Base-by-base conservation (phyloP, 495 filamentous ascomycete species). In the Penicillium psychrofluorescens region DNA sequence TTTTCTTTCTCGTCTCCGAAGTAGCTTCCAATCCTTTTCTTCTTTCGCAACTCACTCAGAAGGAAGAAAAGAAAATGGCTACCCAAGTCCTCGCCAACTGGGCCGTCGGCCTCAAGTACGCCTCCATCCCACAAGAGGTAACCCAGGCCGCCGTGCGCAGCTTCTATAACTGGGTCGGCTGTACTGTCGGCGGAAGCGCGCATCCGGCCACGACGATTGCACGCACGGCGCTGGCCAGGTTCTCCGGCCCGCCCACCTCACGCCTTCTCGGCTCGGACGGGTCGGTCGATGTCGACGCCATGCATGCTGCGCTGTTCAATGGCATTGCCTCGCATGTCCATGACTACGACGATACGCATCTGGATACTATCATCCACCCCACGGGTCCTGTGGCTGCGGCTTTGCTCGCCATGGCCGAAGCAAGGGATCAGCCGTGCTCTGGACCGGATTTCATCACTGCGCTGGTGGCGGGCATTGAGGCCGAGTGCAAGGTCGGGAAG, bases 281-380 rank as follows among this genome's bases (percentile, higher is more conserved):
- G 2, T 11, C 56, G 9, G 12, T 41, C 1, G 39, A 44, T 43
- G 61, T 60, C 1, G 74, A 79, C 41, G 69, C 72, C 0, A 71
- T 75, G 49, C 62, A 76, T 50, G 74, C 74, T 6, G 75, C 74
- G 1, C 55, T 79, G 5, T 41, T 79, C 32, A 77, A 77, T 39
- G 75, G 76, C 13, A 77, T 77, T 12, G 68, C 74, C 27, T 74
- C 70, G 15, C 73, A 77, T 40, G 70, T 77, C 9, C 73, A 77
- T 43, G 75, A 78, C 46, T 79, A 78, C 51, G 75, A 79, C 37
- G 75, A 79, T 51, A 79, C 75, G 6, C 74, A 78, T 48, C 62
- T 78, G 1, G 72, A 74, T 30, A 78, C 69, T 9, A 72, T 78
- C 36, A 77, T 79, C 45, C 76, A 79, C 41, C 75, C 74, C 1